A percentile compares a stretch with the other conserved stretches of the same genome.
Evolutionary conservation across 2,329 filamentous ascomycete species (phyloP).

Genomic region (Chrysoporthe austroafricana): DNA sequence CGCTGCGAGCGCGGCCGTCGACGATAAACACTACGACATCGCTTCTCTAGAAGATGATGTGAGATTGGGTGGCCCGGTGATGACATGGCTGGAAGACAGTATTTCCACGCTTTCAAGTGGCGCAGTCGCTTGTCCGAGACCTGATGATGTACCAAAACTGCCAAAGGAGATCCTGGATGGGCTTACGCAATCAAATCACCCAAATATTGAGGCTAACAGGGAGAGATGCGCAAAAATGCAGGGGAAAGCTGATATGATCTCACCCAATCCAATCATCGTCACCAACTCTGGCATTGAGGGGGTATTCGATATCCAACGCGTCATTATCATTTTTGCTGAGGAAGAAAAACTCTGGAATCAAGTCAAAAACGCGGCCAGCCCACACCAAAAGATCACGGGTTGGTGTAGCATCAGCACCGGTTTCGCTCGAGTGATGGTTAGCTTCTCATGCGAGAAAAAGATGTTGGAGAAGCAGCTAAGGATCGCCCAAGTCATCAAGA

Average conservation of each 20-base stretch:
- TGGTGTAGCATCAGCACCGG: slow-evolving; percentile 1
- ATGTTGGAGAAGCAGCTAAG: neutral
- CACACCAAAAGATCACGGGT: neutral
- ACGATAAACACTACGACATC: neutral
- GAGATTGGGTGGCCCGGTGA: neutral
- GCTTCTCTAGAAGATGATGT: neutral
- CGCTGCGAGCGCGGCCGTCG: neutral
- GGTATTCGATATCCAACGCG: neutral
- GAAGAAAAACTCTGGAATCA: neutral
- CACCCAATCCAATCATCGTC: slow-evolving; percentile 1
- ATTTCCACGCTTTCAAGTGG: neutral
- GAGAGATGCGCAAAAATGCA: neutral
- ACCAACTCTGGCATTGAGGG: neutral
- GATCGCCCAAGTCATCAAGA: neutral
- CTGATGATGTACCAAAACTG: neutral
- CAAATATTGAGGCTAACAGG: neutral
- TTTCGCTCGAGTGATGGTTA: slow-evolving; percentile 2
- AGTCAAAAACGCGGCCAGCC: neutral
- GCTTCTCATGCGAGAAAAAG: slow-evolving; percentile 2
- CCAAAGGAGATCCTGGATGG: neutral
- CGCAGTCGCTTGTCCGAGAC: neutral
- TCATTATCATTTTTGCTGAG: neutral
- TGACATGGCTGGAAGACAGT: neutral
- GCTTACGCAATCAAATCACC: neutral
- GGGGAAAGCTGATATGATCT: neutral